These are phyloP conservation scores for Epichloe scottii DNA, from an alignment of 2,329 filamentous ascomycete genomes.

Conservation along the genomic window DNA sequence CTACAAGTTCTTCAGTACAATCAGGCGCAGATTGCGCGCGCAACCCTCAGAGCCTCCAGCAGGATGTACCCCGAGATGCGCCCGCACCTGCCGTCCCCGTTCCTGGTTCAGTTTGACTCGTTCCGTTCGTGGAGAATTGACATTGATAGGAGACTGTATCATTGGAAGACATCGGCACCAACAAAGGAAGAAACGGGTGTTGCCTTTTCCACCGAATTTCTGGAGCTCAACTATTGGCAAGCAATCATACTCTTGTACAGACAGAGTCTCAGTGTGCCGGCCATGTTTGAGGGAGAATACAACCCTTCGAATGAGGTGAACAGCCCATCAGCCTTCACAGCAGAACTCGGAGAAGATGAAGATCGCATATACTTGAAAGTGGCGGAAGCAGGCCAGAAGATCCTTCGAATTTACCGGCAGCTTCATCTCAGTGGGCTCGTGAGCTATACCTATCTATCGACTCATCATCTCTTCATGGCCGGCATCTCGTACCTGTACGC, in stretches of 20 bases:
- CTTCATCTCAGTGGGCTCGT: slow-evolving; percentile 79
- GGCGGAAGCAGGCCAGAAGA: slow-evolving; percentile 87
- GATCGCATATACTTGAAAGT: slow-evolving; percentile 90
- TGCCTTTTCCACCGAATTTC: slow-evolving; percentile 75
- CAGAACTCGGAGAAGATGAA: slow-evolving; percentile 66
- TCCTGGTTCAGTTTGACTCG: slow-evolving; percentile 69
- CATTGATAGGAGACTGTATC: slow-evolving; percentile 67
- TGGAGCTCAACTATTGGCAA: slow-evolving; percentile 97
- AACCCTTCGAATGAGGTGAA: slow-evolving; percentile 52
- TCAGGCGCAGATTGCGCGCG: slow-evolving; percentile 68
- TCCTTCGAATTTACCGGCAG: slow-evolving; percentile 80
- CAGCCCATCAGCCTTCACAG: slow-evolving; percentile 46
- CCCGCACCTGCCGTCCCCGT: slow-evolving; percentile 69
- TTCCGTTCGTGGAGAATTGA: slow-evolving; percentile 83
- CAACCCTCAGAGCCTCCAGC: slow-evolving; percentile 50
- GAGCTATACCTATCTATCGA: slow-evolving; percentile 92
- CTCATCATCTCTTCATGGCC: slow-evolving; percentile 94
- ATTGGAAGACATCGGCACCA: slow-evolving; percentile 80
- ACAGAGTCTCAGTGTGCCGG: slow-evolving; percentile 77
- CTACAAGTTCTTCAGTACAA: slow-evolving; percentile 88
- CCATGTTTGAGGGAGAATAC: slow-evolving; percentile 70
- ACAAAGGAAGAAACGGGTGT: slow-evolving; percentile 71
- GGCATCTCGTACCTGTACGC: slow-evolving; percentile 94
- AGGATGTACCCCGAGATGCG: slow-evolving; percentile 61
- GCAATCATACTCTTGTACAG: slow-evolving; percentile 91